phyloP scores from a whole-genome alignment of 768 basidiomycete species.

The Hypsizygus marmoreus region DNA sequence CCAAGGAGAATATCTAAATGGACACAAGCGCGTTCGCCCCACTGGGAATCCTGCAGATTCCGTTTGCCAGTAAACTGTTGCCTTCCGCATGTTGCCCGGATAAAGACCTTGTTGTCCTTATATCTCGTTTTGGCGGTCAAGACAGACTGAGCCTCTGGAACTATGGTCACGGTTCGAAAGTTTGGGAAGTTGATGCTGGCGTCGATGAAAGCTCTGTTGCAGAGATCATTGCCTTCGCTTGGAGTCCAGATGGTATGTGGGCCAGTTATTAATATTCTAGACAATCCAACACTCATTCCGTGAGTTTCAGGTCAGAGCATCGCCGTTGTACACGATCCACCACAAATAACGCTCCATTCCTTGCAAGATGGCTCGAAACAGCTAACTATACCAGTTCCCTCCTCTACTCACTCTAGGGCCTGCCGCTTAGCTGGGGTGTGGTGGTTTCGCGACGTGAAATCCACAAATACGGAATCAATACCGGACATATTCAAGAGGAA shows the following conservation, averaged over 20 bases:
- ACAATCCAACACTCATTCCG: slow-evolving; percentile 8
- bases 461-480: slow-evolving; percentile 41
- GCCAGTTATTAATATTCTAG: slow-evolving; percentile 6
- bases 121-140: slow-evolving; percentile 66
- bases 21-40: slow-evolving; percentile 52
- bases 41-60: slow-evolving; percentile 58
- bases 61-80: slow-evolving; percentile 59
- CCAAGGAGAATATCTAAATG: too few species aligned
- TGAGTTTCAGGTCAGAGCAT: slow-evolving; percentile 59
- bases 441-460: slow-evolving; percentile 67
- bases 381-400: slow-evolving; percentile 43
- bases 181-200: slow-evolving; percentile 79
- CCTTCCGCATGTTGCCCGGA: slow-evolving; percentile 78
- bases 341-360: slow-evolving; percentile 70
- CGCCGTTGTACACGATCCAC: slow-evolving; percentile 71
- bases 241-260: slow-evolving; percentile 79
- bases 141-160: slow-evolving; percentile 82
- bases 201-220: slow-evolving; percentile 41
- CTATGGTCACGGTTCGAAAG: slow-evolving; percentile 68
- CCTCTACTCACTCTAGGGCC: slow-evolving; percentile 15
- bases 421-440: slow-evolving; percentile 54
- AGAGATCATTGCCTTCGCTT: slow-evolving; percentile 62
- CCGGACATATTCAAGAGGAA: slow-evolving; percentile 79
- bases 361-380: slow-evolving; percentile 72
- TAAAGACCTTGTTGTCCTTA: slow-evolving; percentile 74